Evolutionary conservation across 495 filamentous ascomycete species (phyloP).

Genomic region (Neurospora cerealis): DNA sequence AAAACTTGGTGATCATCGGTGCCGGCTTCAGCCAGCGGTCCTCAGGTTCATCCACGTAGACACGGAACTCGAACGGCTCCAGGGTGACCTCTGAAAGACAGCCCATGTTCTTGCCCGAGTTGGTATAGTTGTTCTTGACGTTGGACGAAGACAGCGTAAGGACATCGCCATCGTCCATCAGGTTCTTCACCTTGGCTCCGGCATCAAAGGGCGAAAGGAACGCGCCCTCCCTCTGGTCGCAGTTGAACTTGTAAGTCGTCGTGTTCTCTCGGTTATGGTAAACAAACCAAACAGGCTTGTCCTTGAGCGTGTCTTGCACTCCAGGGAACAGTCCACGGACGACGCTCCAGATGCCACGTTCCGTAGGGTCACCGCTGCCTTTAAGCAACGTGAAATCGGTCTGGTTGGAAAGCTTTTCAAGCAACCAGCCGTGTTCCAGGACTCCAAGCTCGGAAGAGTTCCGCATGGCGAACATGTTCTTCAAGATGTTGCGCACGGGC

Average conservation of each 20-base stretch:
- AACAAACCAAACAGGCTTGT: conserved; percentile 55
- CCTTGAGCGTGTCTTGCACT: conserved; percentile 43
- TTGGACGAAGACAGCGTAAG: conserved; percentile 27
- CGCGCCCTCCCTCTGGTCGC: conserved; percentile 33
- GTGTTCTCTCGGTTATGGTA: conserved; percentile 53
- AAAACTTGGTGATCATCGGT: conserved; percentile 57
- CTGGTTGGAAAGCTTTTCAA: conserved; percentile 52
- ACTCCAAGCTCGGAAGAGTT: conserved; percentile 38
- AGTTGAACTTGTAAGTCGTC: conserved; percentile 53
- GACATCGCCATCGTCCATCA: conserved; percentile 59
- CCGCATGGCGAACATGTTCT: conserved; percentile 56
- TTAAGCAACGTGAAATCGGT: conserved; percentile 42
- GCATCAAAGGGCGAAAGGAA: conserved; percentile 50
- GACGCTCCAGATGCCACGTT: conserved; percentile 61
- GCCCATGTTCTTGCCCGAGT: conserved; percentile 33
- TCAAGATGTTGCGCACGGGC: conserved; percentile 55
- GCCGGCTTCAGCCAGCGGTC: conserved; percentile 38
- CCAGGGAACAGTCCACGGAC: conserved; percentile 38
- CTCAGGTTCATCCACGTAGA: conserved; percentile 44
- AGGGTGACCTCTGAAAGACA: conserved; percentile 47
- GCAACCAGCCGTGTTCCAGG: conserved; percentile 53
- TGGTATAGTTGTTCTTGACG: conserved; percentile 21
- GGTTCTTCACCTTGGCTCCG: conserved; percentile 50
- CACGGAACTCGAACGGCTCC: conserved; percentile 50
- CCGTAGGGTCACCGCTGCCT: conserved; percentile 47